A percentile compares a stretch with the other conserved stretches of the same genome.
These are phyloP conservation scores for Colletotrichum sp. DNA, from an alignment of 2,329 filamentous ascomycete genomes.

Conservation along the genomic window DNA sequence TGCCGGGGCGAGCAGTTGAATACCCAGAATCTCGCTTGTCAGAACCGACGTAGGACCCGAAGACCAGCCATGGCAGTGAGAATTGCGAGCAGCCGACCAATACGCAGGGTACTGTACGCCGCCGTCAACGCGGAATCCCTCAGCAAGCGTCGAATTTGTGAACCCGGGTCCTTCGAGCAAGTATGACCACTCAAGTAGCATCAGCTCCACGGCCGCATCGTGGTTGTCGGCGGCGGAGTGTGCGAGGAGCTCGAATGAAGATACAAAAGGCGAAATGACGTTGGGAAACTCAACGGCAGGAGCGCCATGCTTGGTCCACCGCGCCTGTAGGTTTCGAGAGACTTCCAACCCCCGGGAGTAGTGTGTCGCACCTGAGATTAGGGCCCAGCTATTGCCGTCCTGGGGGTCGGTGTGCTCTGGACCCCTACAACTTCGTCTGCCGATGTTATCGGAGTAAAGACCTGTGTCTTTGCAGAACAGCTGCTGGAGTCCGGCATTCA, in stretches of 20 bases:
- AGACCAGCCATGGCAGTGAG: conserved; percentile 42
- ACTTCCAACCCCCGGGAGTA: conserved; percentile 26
- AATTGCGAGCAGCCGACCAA: conserved; percentile 31
- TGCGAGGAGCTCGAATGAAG: conserved; percentile 37
- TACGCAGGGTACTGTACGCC: conserved; percentile 38
- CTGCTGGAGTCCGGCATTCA: conserved; percentile 25
- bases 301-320: conserved; percentile 51
- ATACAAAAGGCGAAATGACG: conserved; percentile 40
- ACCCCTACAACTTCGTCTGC: conserved; percentile 33
- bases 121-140: conserved; percentile 44
- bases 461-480: conserved; percentile 28
- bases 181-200: conserved; percentile 43
- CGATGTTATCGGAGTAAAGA: conserved; percentile 53
- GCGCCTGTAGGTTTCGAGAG: conserved; percentile 38
- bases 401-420: conserved; percentile 49
- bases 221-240: conserved; percentile 41
- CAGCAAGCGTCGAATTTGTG: conserved; percentile 46
- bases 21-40: conserved; percentile 32
- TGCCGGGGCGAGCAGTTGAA: conserved; percentile 28
- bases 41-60: conserved; percentile 37
- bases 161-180: conserved; percentile 41
- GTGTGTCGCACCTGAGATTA: conserved; percentile 31
- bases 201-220: conserved; percentile 44
- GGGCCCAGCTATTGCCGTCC: conserved; percentile 54
- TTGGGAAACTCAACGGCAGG: conserved; percentile 45